A percentile compares a stretch with the other conserved stretches of the same genome.
Evolutionary conservation across 441 rosid genomes (phyloP).

Genomic region (Aleurites moluccanus): DNA sequence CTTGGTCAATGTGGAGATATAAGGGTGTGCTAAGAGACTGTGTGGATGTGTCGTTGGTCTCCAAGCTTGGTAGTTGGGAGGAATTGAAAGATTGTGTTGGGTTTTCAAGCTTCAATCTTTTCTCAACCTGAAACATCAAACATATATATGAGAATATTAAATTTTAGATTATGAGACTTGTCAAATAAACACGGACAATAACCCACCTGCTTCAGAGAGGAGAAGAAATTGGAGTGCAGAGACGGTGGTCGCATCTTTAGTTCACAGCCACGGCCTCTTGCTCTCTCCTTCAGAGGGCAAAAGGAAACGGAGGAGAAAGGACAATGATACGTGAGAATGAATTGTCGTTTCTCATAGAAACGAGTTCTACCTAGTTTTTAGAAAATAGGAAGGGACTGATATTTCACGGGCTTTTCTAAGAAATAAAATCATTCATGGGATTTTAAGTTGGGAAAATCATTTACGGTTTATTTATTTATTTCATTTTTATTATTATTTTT

Average conservation of each 20-base stretch:
- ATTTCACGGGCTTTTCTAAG: too few relatives aligned
- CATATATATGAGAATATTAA: background rate
- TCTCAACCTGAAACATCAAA: conserved; percentile 37
- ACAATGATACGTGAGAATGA: too few relatives aligned
- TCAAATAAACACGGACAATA: background rate
- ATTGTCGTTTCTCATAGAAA: too few relatives aligned
- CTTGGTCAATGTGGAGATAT: conserved; percentile 30
- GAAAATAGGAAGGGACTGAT: too few relatives aligned
- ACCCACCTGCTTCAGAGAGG: conserved; percentile 41
- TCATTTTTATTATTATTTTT: too few relatives aligned
- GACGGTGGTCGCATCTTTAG: conserved; percentile 22
- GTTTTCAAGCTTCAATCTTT: conserved; percentile 48
- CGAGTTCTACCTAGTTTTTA: too few relatives aligned
- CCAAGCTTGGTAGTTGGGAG: background rate
- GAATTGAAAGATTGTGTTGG: conserved; percentile 9
- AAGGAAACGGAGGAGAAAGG: background rate
- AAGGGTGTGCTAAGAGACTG: conserved; percentile 40
- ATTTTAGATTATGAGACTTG: background rate
- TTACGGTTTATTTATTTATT: too few relatives aligned
- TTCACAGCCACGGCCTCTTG: background rate
- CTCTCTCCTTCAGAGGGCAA: background rate
- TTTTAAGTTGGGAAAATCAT: too few relatives aligned
- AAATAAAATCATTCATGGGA: too few relatives aligned
- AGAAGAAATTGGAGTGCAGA: conserved; percentile 44
- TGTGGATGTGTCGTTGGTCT: conserved; percentile 5